Evolutionary conservation across 768 basidiomycete species (phyloP).

Genomic region (Calocybe cyanea): DNA sequence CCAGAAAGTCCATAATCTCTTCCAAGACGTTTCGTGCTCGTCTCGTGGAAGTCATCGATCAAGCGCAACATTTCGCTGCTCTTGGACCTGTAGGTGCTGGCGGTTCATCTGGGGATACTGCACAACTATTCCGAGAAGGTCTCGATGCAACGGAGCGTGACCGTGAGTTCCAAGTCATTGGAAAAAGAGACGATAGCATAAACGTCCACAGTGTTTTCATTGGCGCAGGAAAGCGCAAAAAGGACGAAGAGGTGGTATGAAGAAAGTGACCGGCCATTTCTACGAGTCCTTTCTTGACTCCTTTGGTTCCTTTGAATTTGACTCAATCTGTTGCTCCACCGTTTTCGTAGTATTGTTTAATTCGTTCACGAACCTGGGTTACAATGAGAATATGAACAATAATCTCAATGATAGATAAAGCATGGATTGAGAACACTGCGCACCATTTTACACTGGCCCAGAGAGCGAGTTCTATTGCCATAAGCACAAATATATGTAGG

Average conservation of each 20-base stretch:
- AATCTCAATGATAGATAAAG: neutral
- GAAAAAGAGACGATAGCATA: constrained; percentile 4
- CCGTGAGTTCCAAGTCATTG: constrained; percentile 47
- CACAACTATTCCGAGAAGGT: constrained; percentile 83
- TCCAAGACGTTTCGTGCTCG: constrained; percentile 72
- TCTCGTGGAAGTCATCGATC: constrained; percentile 76
- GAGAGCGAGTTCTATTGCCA: constrained; percentile 59
- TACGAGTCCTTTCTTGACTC: constrained; percentile 29
- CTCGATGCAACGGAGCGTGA: constrained; percentile 92
- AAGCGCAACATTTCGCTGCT: constrained; percentile 84
- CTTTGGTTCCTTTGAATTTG: constrained; percentile 18
- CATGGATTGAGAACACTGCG: constrained; percentile 16
- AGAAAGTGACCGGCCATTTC: constrained; percentile 46
- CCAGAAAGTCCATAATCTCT: neutral
- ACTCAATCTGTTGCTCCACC: constrained; percentile 7
- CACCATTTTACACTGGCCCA: constrained; percentile 86
- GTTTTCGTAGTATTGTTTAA: constrained; percentile 32
- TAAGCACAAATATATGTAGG: constrained; percentile 63
- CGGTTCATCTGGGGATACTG: constrained; percentile 48
- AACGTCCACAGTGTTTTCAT: constrained; percentile 63
- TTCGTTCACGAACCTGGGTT: constrained; percentile 64
- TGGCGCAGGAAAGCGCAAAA: constrained; percentile 81
- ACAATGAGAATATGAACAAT: constrained; percentile 14
- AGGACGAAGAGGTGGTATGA: constrained; percentile 85
- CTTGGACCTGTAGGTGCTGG: constrained; percentile 58